Evolutionary conservation across 2,329 filamentous ascomycete genomes (phyloP).

Genomic region (Colletotrichum lupini): DNA sequence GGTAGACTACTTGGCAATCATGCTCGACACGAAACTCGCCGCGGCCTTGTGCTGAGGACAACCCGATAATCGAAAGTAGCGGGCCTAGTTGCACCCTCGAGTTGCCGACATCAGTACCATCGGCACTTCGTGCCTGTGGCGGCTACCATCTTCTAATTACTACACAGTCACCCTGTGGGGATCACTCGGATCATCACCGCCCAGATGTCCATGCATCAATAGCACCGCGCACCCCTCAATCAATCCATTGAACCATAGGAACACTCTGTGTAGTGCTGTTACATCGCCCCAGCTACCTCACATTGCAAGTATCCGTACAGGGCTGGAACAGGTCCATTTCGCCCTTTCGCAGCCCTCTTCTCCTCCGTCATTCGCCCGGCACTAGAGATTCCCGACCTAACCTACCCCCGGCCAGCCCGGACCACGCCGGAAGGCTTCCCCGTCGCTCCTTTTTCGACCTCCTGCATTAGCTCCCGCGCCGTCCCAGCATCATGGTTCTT

Average conservation of each 20-base stretch:
- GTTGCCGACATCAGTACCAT: neutral
- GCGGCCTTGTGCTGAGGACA: neutral
- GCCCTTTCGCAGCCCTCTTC: neutral
- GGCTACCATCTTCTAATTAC: neutral
- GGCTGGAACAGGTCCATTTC: conserved; percentile 9
- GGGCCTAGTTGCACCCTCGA: neutral
- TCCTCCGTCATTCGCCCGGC: neutral
- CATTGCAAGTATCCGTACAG: neutral
- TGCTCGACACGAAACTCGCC: conserved; percentile 11
- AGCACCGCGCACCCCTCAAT: neutral
- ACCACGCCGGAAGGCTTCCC: neutral
- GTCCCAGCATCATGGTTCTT: conserved; percentile 22
- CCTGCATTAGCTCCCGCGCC: conserved; percentile 31
- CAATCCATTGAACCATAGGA: neutral
- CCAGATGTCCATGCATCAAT: conserved; percentile 15
- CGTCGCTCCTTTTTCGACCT: conserved; percentile 14
- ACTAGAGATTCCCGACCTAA: neutral
- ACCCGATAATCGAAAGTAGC: neutral
- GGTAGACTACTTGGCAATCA: neutral
- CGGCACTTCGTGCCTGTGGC: neutral
- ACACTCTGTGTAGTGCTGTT: neutral
- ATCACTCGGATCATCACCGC: conserved; percentile 15
- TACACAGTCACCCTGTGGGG: neutral
- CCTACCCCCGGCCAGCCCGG: neutral
- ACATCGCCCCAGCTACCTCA: conserved; percentile 21